Base-by-base conservation (phyloP, 2,329 filamentous ascomycete genomes). In the Hypomyces perniciosus region DNA sequence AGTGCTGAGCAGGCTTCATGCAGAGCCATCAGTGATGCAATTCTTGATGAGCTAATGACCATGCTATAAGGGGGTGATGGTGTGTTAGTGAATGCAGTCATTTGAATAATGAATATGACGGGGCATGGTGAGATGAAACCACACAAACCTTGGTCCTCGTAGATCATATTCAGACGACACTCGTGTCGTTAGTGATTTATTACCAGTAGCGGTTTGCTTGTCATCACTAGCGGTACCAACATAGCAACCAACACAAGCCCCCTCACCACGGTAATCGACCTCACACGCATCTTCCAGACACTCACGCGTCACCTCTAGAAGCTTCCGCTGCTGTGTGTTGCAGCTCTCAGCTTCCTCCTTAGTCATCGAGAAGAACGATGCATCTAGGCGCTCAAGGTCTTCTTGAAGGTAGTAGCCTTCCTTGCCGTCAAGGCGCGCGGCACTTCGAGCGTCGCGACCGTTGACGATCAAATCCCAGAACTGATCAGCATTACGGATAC, bases 381-480 rank as follows among this genome's bases (percentile, higher is more conserved):
- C 50, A 51, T 69, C 67, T 8, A 67, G 49, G 8, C 55, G 31
- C 2, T 48, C 42, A 2, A 64, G 50, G 9, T 66, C 9, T 12
- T 52, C 12, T 8, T 61, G 49, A 1, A 65, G 58, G 40, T 62
- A 64, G 46, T 64, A 60, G 3, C 58, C 46, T 38, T 55, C 51
- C 44, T 53, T 41, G 2, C 48, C 48, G 10, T 33, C 39, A 42
- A 54, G 40, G 5, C 59, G 64, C 2, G 62, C 57, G 9, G 48
- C 44, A 10, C 55, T 56, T 2, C 54, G 57, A 10, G 53, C 60
- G 46, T 59, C 59, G 7, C 52, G 48, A 8, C 58, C 56, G 35
- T 63, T 62, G 40, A 57, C 5, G 1, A 68, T 55, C 7, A 67
- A 54, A 34, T 63, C 60, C 65, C 65, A 69, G 37, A 62, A 62